A percentile compares a stretch with the other conserved stretches of the same genome.
Conservation (phyloP, 2,329 filamentous ascomycete genomes). For the Macrophomina phaseolina region DNA sequence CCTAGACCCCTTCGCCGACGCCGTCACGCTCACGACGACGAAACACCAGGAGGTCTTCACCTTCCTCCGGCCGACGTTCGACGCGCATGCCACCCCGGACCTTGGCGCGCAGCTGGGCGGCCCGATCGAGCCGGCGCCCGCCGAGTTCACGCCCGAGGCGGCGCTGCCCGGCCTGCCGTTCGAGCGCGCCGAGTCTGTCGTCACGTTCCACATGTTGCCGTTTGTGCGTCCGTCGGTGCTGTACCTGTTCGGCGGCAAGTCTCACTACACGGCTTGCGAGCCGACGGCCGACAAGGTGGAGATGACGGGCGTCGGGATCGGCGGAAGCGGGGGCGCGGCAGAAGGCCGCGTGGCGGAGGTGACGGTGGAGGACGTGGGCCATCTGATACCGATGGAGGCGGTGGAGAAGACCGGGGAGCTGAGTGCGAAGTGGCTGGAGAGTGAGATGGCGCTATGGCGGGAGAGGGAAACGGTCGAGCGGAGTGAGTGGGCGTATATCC, state of each 20-base stretch:
- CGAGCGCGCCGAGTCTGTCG: conserved; percentile 69
- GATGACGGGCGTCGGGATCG: conserved; percentile 67
- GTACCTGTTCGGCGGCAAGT: conserved; percentile 71
- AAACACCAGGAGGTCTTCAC: conserved; percentile 89
- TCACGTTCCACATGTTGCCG: conserved; percentile 63
- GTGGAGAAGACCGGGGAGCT: conserved; percentile 68
- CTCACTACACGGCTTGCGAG: conserved; percentile 60
- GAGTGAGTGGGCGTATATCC: conserved; percentile 6
- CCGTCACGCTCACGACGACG: conserved; percentile 77
- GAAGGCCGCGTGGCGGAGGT: conserved; percentile 71
- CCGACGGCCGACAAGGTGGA: conserved; percentile 63
- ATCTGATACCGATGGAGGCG: conserved; percentile 84
- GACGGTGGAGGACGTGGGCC: conserved; percentile 69
- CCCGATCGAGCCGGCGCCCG: conserved; percentile 30
- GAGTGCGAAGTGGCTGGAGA: conserved; percentile 29
- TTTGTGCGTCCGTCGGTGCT: conserved; percentile 68
- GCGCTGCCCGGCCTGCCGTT: conserved; percentile 56
- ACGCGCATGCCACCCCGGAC: conserved; percentile 30
- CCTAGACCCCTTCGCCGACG: conserved; percentile 32
- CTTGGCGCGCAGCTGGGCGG: background rate
- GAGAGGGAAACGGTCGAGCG: conserved; percentile 26
- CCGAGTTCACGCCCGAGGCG: conserved; percentile 36
- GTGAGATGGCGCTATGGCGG: conserved; percentile 31
- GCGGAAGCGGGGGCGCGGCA: conserved; percentile 68
- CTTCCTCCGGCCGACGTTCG: conserved; percentile 68